Base-by-base conservation (phyloP, 495 filamentous ascomycete genomes). In the Neurospora tetrasperma region DNA sequence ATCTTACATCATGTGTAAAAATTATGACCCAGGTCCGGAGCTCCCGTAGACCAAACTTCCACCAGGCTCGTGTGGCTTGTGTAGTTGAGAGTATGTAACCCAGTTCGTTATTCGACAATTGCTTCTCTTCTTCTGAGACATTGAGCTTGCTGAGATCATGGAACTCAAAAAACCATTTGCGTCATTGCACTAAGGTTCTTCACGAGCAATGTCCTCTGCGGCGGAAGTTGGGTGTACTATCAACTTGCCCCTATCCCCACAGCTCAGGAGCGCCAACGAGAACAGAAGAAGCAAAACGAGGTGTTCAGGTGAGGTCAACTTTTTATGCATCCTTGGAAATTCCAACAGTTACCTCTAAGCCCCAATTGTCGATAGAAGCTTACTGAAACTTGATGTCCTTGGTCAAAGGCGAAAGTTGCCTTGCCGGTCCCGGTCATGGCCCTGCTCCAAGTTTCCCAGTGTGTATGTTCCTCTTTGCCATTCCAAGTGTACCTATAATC, bases 231-330 rank as follows among this genome's bases (percentile, higher is more conserved):
- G 54, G 11, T 62, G n/a, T 31, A 16, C 10, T 31, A 59, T 31
- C 54, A 62, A 14, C 43, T 46, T 46, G 43, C 9, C 3, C 43
- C 3, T 46, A 46, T 46, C 8, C 18, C 43, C n/a, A 46, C 43
- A 62, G 35, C 66, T 69, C 27, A 71, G 38, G 62, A 71, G 70
- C 73, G 69, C 69, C 71, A 73, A 54, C 20, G 4, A 16, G 43
- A 12, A 8, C 23, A 70, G 35, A 42, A 46, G 39, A 70, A 20
- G 31, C 27, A 73, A 68, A 14, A 70, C 41, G 16, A n/a, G 42
- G 69, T 7, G n/a, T 27, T 18, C n/a, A 54, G 43, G 72, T 73
- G 41, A 71, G 72, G 23, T 23, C 10, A 14, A 7, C 5, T 1
- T 27, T 27, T 27, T 59, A 5, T 23, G 2, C 48, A 59, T 27